Evolutionary conservation across 352 stramenopile genomes (phyloP).

Genomic region (Globisporangium viniferum): DNA sequence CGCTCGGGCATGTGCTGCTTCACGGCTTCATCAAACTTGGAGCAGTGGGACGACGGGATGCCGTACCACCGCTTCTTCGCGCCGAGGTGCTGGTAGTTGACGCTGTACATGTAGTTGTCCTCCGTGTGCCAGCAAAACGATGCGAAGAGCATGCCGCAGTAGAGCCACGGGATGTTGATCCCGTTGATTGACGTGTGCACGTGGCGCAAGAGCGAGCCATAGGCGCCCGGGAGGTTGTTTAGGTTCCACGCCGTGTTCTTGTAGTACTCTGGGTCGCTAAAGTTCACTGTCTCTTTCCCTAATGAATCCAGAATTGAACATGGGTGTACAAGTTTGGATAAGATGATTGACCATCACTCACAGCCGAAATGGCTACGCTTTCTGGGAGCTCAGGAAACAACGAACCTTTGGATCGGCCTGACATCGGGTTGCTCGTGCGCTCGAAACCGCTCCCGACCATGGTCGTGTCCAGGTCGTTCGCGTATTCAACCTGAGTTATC

Average conservation of each 20-base stretch:
- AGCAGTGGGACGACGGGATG: slow-evolving; percentile 51
- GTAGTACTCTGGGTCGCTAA: slow-evolving; percentile 70
- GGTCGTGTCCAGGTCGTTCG: slow-evolving; percentile 86
- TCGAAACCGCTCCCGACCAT: slow-evolving; percentile 81
- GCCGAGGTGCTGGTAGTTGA: slow-evolving; percentile 98
- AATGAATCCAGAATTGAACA: slow-evolving; percentile 4
- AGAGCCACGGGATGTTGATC: slow-evolving; percentile 98
- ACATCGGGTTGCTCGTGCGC: slow-evolving; percentile 23
- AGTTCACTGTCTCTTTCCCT: slow-evolving; percentile 45
- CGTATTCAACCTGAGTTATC: slow-evolving; percentile 78
- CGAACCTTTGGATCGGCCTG: neutral
- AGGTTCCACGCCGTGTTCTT: slow-evolving; percentile 93
- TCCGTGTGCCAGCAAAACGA: slow-evolving; percentile 99
- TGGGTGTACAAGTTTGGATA: no score
- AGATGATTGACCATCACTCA: neutral
- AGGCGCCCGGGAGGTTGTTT: slow-evolving; percentile 95
- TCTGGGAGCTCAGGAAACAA: neutral
- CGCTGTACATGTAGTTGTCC: slow-evolving; percentile 99
- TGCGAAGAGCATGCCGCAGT: slow-evolving; percentile 97
- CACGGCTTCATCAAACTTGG: slow-evolving; percentile 52
- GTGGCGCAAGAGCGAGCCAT: slow-evolving; percentile 91
- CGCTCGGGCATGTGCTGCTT: slow-evolving; percentile 52
- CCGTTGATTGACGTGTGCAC: slow-evolving; percentile 94
- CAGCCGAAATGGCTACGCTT: neutral
- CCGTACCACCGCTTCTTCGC: slow-evolving; percentile 97